These are phyloP conservation scores for Saccharum spontaneum DNA, from an alignment of 176 grass and related monocot genomes.

Conservation along the genomic window DNA sequence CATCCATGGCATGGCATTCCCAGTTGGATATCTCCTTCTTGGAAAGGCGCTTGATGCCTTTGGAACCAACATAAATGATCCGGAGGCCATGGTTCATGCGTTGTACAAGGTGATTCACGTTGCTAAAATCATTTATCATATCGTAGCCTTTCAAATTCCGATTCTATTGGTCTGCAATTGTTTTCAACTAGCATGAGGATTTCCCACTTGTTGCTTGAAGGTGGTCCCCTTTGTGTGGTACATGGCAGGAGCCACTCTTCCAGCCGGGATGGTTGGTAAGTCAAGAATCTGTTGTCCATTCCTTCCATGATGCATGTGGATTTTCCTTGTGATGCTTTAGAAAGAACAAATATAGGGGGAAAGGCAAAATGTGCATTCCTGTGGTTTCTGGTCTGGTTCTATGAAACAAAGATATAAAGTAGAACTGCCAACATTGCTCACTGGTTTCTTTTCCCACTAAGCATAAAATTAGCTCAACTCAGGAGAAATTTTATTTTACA, in stretches of 20 bases:
- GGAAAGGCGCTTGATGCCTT: conserved; percentile 64
- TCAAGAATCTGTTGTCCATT: conserved; percentile 2
- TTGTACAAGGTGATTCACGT: conserved; percentile 55
- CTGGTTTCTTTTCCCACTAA: neutral
- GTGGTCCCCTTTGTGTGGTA: conserved; percentile 78
- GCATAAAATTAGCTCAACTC: neutral
- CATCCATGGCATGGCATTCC: conserved; percentile 68
- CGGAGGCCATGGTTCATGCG: conserved; percentile 47
- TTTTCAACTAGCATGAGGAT: neutral
- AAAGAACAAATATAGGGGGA: neutral
- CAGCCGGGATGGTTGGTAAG: conserved; percentile 70
- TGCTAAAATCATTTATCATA: neutral
- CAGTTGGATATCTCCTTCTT: conserved; percentile 59
- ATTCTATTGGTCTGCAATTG: neutral
- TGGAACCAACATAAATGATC: conserved; percentile 57
- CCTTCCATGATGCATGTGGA: neutral
- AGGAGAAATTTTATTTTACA: neutral
- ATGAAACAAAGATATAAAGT: neutral
- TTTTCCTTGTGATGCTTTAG: neutral
- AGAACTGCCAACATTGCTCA: neutral
- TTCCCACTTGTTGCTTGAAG: conserved; percentile 43
- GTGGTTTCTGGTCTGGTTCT: neutral
- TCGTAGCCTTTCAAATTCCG: neutral
- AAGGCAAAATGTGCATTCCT: neutral
- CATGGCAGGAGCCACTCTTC: conserved; percentile 75